These are phyloP conservation scores for Senna siamea DNA, from an alignment of 306 rosid genomes.

Conservation along the genomic window DNA sequence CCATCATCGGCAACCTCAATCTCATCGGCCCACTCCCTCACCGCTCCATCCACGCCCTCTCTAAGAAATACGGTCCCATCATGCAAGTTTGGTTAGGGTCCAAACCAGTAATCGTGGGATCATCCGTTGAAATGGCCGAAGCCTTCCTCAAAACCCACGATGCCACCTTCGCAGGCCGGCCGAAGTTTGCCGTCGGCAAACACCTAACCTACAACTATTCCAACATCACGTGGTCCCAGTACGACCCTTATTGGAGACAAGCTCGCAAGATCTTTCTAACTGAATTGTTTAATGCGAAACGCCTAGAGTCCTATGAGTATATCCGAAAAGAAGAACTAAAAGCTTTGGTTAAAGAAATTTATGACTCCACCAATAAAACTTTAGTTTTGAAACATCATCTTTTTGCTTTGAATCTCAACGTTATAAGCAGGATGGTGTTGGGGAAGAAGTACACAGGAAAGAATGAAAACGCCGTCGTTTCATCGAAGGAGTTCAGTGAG, in stretches of 20 bases:
- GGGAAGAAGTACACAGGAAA: slow-evolving; percentile 66
- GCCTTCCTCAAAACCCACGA: slow-evolving; percentile 52
- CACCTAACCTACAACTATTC: slow-evolving; percentile 74
- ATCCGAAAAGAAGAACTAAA: slow-evolving; percentile 61
- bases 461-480: slow-evolving; percentile 41
- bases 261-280: slow-evolving; percentile 70
- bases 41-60: slow-evolving; percentile 40
- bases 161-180: slow-evolving; percentile 48
- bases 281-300: slow-evolving; percentile 63
- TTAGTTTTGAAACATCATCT: slow-evolving; percentile 53
- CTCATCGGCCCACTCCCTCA: slow-evolving; percentile 58
- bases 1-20: slow-evolving; percentile 56
- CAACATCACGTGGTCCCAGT: slow-evolving; percentile 71
- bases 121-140: slow-evolving; percentile 56
- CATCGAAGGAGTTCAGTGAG: slow-evolving; percentile 67
- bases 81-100: slow-evolving; percentile 51
- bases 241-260: slow-evolving; percentile 77
- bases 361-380: slow-evolving; percentile 12
- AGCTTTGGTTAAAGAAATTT: slow-evolving; percentile 34
- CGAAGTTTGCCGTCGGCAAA: slow-evolving; percentile 68
- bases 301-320: slow-evolving; percentile 66
- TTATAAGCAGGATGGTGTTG: slow-evolving; percentile 78
- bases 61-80: slow-evolving; percentile 53
- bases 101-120: slow-evolving; percentile 49
- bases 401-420: slow-evolving; percentile 58